phyloP scores from a whole-genome alignment of 2,329 filamentous ascomycete species.

The Trichophaea hybrida region DNA sequence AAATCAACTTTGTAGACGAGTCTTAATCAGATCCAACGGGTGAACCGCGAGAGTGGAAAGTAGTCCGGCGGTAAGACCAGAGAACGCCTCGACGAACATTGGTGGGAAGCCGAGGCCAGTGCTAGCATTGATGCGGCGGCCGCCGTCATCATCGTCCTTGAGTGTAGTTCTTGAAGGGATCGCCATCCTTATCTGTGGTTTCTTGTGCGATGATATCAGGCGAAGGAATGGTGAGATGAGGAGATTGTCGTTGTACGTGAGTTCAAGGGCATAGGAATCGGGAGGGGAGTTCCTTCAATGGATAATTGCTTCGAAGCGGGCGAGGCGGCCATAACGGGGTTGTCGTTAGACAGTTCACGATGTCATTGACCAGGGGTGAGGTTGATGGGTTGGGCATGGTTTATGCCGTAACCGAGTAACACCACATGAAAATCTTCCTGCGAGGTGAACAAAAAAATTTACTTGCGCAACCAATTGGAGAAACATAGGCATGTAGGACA shows the following conservation, averaged over 20 bases:
- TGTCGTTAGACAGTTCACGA: background rate
- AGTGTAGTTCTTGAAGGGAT: background rate
- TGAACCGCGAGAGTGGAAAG: constrained; percentile 77
- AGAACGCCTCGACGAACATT: constrained; percentile 71
- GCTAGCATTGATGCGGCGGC: background rate
- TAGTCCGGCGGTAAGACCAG: constrained; percentile 78
- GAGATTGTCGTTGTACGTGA: no score
- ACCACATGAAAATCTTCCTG: no score
- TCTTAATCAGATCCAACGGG: constrained; percentile 92
- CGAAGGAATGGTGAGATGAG: no score
- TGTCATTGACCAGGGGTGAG: background rate
- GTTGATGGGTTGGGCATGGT: background rate
- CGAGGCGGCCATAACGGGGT: background rate
- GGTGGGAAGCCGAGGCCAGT: constrained; percentile 44
- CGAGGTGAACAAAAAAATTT: no score
- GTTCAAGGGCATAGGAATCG: background rate
- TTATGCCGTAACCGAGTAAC: background rate
- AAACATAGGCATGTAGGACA: no score
- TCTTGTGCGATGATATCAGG: background rate
- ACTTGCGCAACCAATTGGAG: no score
- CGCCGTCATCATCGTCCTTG: background rate
- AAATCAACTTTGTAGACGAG: constrained; percentile 54
- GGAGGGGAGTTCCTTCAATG: background rate
- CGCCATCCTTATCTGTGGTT: background rate
- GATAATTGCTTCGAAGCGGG: background rate